Percentiles rank a stretch among this genome's conserved stretches.
Conservation (phyloP, 805 yeast species). For the Candida xyloterini region DNA sequence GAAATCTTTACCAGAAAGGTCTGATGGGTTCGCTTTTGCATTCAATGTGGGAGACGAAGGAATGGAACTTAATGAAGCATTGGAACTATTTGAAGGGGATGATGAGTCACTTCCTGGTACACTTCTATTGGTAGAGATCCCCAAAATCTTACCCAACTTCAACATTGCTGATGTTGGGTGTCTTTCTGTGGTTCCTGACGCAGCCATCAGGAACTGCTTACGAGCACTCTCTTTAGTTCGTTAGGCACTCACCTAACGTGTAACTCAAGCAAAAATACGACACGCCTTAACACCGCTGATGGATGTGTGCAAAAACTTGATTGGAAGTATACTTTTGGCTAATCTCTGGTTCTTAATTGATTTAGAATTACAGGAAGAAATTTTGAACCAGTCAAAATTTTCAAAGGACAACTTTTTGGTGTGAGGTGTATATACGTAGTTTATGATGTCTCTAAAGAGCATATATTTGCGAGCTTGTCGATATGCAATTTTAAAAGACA, state of each 20-base stretch:
- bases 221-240: neutral
- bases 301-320: neutral
- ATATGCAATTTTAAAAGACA: constrained; percentile 50
- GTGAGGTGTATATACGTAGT: constrained; percentile 7
- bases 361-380: constrained; percentile 1
- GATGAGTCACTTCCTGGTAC: constrained; percentile 4
- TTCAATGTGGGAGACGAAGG: constrained; percentile 12
- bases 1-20: constrained; percentile 2
- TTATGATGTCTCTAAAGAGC: constrained; percentile 16
- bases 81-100: constrained; percentile 11
- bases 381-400: constrained; percentile 5
- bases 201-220: constrained; percentile 2
- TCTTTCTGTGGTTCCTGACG: constrained; percentile 12
- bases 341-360: constrained; percentile 3
- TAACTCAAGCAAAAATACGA: constrained; percentile 2
- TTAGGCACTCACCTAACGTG: constrained; percentile 3
- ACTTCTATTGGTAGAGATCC: constrained; percentile 12
- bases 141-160: constrained; percentile 26
- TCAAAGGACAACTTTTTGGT: constrained; percentile 3
- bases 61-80: constrained; percentile 12
- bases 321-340: neutral
- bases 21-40: constrained; percentile 1
- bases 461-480: constrained; percentile 31
- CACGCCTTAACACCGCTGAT: constrained; percentile 3
- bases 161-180: constrained; percentile 22